phyloP scores from a whole-genome alignment of 2,329 filamentous ascomycete species.

The Diaporthe sp. region DNA sequence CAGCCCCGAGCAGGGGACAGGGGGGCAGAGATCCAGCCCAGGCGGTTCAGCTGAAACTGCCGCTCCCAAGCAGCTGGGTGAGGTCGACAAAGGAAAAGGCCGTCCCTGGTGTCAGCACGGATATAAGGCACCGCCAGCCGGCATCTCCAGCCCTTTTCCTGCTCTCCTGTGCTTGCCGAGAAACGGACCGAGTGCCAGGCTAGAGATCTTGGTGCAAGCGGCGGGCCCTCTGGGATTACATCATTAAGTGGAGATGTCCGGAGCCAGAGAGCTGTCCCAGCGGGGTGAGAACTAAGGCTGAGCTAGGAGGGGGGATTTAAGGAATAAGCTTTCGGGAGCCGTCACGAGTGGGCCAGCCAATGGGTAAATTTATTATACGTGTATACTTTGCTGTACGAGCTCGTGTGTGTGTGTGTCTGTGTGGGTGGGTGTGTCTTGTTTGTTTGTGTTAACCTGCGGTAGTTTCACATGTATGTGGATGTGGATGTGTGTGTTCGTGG shows the following conservation, averaged over 20 bases:
- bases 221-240: conserved; percentile 13
- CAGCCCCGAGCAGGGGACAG: background rate
- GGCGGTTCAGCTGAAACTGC: conserved; percentile 26
- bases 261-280: background rate
- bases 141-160: background rate
- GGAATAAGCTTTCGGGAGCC: conserved; percentile 30
- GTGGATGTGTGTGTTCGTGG: background rate
- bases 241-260: conserved; percentile 42
- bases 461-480: conserved; percentile 16
- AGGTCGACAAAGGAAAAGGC: background rate
- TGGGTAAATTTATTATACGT: conserved; percentile 23
- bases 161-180: conserved; percentile 16
- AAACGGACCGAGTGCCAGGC: conserved; percentile 15
- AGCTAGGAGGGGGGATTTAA: conserved; percentile 5
- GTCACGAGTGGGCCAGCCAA: conserved; percentile 15
- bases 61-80: background rate
- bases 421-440: background rate
- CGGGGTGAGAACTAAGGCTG: conserved; percentile 23
- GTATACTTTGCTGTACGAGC: background rate
- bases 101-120: conserved; percentile 19
- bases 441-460: background rate
- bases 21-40: background rate
- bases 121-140: conserved; percentile 6
- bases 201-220: conserved; percentile 28
- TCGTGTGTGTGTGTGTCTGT: background rate